Evolutionary conservation across 169 alveolate genomes (phyloP).

Genomic region (Toxoplasma gondii): DNA sequence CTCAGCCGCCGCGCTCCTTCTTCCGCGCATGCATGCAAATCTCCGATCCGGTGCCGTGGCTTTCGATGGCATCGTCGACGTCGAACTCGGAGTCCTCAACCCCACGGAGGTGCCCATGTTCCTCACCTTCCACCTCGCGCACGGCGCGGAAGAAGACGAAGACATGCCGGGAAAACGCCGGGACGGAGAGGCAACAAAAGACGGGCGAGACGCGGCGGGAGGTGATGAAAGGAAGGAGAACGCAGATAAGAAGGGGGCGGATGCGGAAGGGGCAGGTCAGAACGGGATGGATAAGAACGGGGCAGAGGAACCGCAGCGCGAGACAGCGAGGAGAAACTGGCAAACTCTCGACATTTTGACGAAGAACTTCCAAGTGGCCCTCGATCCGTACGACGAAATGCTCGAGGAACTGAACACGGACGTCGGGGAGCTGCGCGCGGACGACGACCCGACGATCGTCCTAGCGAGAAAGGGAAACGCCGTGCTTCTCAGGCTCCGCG

Average conservation of each 20-base stretch:
- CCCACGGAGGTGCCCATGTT: conserved; percentile 36
- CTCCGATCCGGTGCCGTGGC: neutral
- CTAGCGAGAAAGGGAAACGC: neutral
- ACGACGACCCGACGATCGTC: neutral
- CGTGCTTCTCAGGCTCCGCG: conserved; percentile 37
- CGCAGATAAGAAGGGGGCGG: neutral
- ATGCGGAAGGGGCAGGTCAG: neutral
- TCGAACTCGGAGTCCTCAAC: conserved; percentile 21
- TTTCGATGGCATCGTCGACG: neutral
- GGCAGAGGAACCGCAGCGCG: too few species aligned
- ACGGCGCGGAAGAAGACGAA: neutral
- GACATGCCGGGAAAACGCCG: neutral
- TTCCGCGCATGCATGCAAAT: conserved; percentile 17
- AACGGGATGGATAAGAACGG: too few species aligned
- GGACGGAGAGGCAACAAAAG: neutral
- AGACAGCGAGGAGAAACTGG: conserved; percentile 29
- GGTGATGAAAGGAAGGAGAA: neutral
- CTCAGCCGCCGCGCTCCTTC: conserved; percentile 37
- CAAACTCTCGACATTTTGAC: neutral
- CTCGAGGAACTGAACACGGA: conserved; percentile 19
- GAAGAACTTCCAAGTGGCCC: neutral
- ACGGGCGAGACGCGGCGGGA: neutral
- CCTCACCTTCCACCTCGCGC: neutral
- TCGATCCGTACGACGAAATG: conserved; percentile 50
- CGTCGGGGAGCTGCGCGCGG: neutral